These are phyloP conservation scores for Podospora pseudocomata DNA, from an alignment of 495 filamentous ascomycete species.

Conservation along the genomic window DNA sequence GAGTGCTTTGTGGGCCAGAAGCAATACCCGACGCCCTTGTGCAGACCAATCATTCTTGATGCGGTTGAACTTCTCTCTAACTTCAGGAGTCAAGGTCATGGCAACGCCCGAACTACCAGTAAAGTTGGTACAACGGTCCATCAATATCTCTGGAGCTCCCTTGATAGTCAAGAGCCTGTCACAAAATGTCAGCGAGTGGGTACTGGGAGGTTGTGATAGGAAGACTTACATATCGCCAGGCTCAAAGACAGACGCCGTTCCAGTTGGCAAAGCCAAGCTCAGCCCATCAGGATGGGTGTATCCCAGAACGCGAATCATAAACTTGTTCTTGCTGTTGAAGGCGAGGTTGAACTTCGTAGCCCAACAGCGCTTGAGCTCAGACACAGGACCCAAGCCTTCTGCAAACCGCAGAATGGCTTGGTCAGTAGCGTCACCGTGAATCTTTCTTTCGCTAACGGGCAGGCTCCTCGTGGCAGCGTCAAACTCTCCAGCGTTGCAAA, in stretches of 20 bases:
- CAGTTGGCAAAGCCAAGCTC: constrained; percentile 31
- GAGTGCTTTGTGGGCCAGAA: constrained; percentile 59
- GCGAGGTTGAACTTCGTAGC: constrained; percentile 60
- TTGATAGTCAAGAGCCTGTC: constrained; percentile 55
- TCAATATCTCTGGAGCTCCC: constrained; percentile 61
- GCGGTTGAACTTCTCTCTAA: constrained; percentile 42
- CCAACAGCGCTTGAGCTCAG: constrained; percentile 49
- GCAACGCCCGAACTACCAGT: constrained; percentile 46
- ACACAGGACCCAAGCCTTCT: constrained; percentile 52
- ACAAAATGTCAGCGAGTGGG: constrained; percentile 5
- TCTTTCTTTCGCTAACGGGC: constrained; percentile 52
- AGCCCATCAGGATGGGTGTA: constrained; percentile 39
- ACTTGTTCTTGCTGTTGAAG: constrained; percentile 80
- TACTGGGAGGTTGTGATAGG: no score
- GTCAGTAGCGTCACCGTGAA: constrained; percentile 72
- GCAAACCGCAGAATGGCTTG: constrained; percentile 65
- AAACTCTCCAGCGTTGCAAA: constrained; percentile 71
- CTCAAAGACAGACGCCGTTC: constrained; percentile 37
- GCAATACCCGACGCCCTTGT: constrained; percentile 61
- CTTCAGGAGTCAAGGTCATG: constrained; percentile 38
- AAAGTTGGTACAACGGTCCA: constrained; percentile 52
- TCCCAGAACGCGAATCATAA: constrained; percentile 55
- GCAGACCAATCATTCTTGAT: constrained; percentile 60
- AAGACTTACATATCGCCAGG: constrained; percentile 40
- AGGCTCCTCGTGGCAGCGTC: constrained; percentile 54